Conservation (phyloP, 2,329 filamentous ascomycete species). For the Clonostachys byssicola region DNA sequence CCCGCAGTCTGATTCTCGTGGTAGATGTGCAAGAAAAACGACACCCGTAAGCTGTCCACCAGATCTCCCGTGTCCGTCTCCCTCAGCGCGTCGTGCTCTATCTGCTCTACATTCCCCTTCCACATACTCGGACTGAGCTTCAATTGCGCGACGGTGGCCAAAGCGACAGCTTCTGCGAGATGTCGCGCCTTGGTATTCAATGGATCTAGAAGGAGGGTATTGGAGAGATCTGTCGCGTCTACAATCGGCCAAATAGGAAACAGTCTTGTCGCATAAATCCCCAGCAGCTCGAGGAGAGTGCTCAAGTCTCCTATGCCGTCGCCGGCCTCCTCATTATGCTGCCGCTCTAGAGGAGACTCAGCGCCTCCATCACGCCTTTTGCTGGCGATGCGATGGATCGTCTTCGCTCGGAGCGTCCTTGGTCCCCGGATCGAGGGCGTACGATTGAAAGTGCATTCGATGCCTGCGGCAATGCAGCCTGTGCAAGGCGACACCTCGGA, state of each 20-base stretch:
- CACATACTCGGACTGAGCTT: conserved; percentile 26
- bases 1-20: conserved; percentile 43
- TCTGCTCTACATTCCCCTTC: conserved; percentile 14
- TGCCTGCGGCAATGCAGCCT: conserved; percentile 34
- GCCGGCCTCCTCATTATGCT: not conserved
- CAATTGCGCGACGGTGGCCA: conserved; percentile 43
- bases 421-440: conserved; percentile 38
- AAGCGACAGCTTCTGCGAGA: conserved; percentile 38
- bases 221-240: conserved; percentile 34
- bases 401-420: conserved; percentile 36
- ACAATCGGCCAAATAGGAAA: conserved; percentile 50
- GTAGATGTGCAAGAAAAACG: conserved; percentile 48
- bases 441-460: conserved; percentile 46
- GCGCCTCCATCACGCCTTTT: conserved; percentile 6
- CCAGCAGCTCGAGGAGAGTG: conserved; percentile 14
- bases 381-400: conserved; percentile 31
- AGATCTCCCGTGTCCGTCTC: conserved; percentile 15
- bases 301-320: not conserved
- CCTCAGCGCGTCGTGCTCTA: conserved; percentile 17
- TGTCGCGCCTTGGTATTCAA: conserved; percentile 26
- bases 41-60: conserved; percentile 36
- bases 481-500: conserved; percentile 40
- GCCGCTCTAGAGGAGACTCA: not conserved
- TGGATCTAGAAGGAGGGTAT: conserved; percentile 23
- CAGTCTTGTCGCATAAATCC: conserved; percentile 42